These are phyloP conservation scores for Thinopyrum elongatum DNA, from an alignment of 176 grass and related monocot species.

Conservation along the genomic window DNA sequence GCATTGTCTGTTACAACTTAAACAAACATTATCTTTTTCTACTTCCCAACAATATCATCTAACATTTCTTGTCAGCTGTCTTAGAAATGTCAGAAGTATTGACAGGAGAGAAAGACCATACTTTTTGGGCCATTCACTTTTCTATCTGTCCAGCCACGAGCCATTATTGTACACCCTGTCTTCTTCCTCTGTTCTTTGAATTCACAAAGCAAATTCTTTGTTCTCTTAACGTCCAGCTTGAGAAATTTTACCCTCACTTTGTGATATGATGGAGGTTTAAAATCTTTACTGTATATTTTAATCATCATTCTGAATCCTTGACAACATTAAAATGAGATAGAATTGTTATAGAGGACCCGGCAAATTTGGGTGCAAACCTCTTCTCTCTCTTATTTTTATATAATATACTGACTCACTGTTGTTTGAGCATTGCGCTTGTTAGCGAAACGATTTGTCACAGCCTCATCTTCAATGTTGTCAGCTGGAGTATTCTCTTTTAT, in stretches of 20 bases:
- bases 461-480: background rate
- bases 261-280: background rate
- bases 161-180: background rate
- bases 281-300: background rate
- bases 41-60: background rate
- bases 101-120: background rate
- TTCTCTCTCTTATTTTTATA: background rate
- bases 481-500: background rate
- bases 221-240: background rate
- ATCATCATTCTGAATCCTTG: background rate
- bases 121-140: background rate
- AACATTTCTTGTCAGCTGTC: background rate
- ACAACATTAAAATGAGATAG: background rate
- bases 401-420: background rate
- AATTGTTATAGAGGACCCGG: background rate
- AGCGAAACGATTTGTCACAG: background rate
- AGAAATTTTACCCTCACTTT: background rate
- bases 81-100: background rate
- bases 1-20: background rate
- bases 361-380: background rate
- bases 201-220: background rate
- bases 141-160: background rate
- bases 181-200: background rate
- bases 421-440: background rate
- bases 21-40: background rate